A percentile compares a stretch with the other conserved stretches of the same genome.
Evolutionary conservation across 805 yeast species (phyloP).

Genomic region (Yamadazyma ubonensis): DNA sequence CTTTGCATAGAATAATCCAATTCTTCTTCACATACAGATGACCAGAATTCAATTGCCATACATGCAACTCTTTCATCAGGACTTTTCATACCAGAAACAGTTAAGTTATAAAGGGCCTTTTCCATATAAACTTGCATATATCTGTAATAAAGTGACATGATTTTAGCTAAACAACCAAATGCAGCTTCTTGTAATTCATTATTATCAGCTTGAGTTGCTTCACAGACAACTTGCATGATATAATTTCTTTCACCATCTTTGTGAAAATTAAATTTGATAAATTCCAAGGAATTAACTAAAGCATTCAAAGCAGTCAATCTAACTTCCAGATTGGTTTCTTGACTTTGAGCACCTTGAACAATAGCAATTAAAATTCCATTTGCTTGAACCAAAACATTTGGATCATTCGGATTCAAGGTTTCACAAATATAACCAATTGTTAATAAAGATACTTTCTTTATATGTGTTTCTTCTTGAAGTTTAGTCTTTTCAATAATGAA

Average conservation of each 20-base stretch:
- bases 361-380: conserved; percentile 93
- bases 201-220: conserved; percentile 91
- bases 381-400: conserved; percentile 76
- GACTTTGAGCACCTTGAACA: conserved; percentile 90
- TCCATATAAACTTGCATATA: conserved; percentile 97
- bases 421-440: conserved; percentile 97
- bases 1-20: conserved; percentile 71
- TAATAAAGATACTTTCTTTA: conserved; percentile 82
- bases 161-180: conserved; percentile 90
- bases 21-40: conserved; percentile 99
- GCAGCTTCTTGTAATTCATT: conserved; percentile 88
- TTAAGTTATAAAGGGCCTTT: conserved; percentile 86
- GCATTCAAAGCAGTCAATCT: conserved; percentile 91
- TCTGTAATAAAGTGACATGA: conserved; percentile 84
- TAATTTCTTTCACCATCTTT: conserved; percentile 94
- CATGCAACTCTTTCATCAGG: conserved; percentile 84
- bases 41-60: conserved; percentile 99
- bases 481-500: conserved; percentile 84
- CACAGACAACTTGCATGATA: conserved; percentile 98
- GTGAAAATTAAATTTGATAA: conserved; percentile 84
- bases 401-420: conserved; percentile 79
- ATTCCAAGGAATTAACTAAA: conserved; percentile 84
- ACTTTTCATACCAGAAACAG: conserved; percentile 89
- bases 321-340: conserved; percentile 72
- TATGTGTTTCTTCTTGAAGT: conserved; percentile 69